These are phyloP conservation scores for Diplotaxis tenuifolia DNA, from an alignment of 345 rosid species.

Conservation along the genomic window DNA sequence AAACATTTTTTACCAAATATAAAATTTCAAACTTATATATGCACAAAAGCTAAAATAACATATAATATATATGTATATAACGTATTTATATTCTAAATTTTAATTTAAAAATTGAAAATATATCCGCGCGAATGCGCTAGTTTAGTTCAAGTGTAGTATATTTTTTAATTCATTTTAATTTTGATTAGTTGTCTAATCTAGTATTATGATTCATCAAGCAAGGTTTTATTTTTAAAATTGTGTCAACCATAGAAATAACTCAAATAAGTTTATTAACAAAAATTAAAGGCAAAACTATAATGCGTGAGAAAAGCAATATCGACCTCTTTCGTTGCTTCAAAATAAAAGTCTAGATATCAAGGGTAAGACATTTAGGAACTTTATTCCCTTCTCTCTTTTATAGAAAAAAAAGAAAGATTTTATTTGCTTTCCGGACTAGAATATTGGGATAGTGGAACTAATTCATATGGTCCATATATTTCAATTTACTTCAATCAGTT, in stretches of 20 bases:
- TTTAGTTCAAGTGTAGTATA: too few species aligned
- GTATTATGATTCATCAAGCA: neutral
- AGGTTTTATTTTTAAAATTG: neutral
- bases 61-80: too few species aligned
- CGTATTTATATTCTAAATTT: too few species aligned
- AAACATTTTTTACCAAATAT: too few species aligned
- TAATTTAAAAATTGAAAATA: too few species aligned
- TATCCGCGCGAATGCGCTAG: too few species aligned
- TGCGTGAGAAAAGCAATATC: slow-evolving; percentile 30
- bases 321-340: slow-evolving; percentile 34
- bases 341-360: slow-evolving; percentile 31
- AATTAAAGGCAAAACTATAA: neutral
- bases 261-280: neutral
- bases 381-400: slow-evolving; percentile 24
- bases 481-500: neutral
- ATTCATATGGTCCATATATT: slow-evolving; percentile 15
- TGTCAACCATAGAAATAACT: neutral
- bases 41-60: too few species aligned
- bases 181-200: neutral
- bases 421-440: slow-evolving; percentile 11
- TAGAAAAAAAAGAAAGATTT: neutral
- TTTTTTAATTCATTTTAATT: too few species aligned
- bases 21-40: too few species aligned
- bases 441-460: slow-evolving; percentile 2
- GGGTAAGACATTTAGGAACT: slow-evolving; percentile 38